phyloP scores from a whole-genome alignment of 768 basidiomycete genomes.

The Leccinum broughii region DNA sequence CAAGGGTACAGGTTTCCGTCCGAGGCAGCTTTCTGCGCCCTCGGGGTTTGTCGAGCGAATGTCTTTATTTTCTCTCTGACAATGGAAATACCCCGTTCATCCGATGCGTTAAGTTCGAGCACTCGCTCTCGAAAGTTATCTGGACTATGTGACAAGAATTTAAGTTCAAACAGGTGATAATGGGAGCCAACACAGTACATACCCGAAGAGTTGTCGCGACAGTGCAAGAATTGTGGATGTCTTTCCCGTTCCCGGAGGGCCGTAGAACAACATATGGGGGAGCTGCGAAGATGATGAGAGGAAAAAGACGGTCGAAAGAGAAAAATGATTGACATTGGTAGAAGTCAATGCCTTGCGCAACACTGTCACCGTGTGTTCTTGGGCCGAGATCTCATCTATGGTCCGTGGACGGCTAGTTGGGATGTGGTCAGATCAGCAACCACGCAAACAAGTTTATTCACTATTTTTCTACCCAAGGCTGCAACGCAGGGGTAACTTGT shows the following conservation, averaged over 20 bases:
- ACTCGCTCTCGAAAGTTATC: constrained; percentile 93
- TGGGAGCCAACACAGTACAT: constrained; percentile 22
- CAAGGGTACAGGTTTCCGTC: constrained; percentile 88
- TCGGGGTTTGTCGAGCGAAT: constrained; percentile 91
- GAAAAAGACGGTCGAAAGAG: neutral
- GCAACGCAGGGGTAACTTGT: constrained; percentile 54
- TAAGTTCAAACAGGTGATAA: neutral
- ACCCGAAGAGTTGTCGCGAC: constrained; percentile 94
- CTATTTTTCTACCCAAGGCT: constrained; percentile 99
- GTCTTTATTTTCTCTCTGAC: constrained; percentile 99
- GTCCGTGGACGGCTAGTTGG: constrained; percentile 85
- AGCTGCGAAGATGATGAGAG: constrained; percentile 54
- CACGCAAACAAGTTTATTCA: constrained; percentile 37
- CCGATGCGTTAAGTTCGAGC: constrained; percentile 96
- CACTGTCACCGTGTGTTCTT: constrained; percentile 94
- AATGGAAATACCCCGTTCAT: constrained; percentile 95
- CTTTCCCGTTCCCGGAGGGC: constrained; percentile 98
- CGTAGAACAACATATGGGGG: constrained; percentile 99
- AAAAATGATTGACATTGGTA: constrained; percentile 67
- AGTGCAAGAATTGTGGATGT: constrained; percentile 97
- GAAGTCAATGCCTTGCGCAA: constrained; percentile 88
- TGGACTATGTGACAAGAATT: constrained; percentile 52
- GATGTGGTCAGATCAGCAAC: constrained; percentile 5
- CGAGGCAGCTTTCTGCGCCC: constrained; percentile 70
- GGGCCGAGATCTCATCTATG: constrained; percentile 96